Base-by-base conservation (phyloP, 176 grass and related monocot species). In the Triticum monococcum region DNA sequence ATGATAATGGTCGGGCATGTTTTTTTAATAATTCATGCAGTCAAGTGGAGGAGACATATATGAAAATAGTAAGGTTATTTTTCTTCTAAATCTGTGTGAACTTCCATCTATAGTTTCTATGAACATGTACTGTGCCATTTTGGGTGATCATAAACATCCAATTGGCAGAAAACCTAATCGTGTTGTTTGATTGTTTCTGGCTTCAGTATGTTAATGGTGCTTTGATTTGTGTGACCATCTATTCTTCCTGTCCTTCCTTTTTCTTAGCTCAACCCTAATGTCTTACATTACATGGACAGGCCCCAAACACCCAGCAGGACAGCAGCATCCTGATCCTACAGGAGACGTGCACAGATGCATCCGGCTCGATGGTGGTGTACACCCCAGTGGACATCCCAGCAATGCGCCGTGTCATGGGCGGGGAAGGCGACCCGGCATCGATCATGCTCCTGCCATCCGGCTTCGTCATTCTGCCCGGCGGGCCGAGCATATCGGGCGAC, bases 251-350 rank as follows among this genome's bases (percentile, higher is more conserved):
- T 16, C 38, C 17, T 33, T 2, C 7, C 4, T 24, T 20, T 68
- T 3, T 0, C 16, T 61, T 28, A 25, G 50, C 5, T 33, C 41
- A 81, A 80, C 57, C 30, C 22, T 86, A 68, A 83, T 14, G 9
- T 8, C 20, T 80, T 28, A 45, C 40, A 24, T 80, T 28, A 64
- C 52, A 31, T 70, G 25, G 45, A 24, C 92, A 99, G 94, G 77
- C 94, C 0, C 88, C 87, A 79, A 87, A 76, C 80, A 74, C 83
- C 59, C 86, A 89, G 43, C 89, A 93, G 85, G 91, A 91, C 64
- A 97, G 85, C 94, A 99, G 87, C 94, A 99, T 99, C 87, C 70
- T 99, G 70, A 90, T 99, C 79, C 86, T 99, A 46, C 97, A 99
- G 82, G 97, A 97, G 83, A 97, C 92, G 0, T 94, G 90, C 81